phyloP scores from a whole-genome alignment of 2,329 filamentous ascomycete genomes.

The Leptographium radiaticola region DNA sequence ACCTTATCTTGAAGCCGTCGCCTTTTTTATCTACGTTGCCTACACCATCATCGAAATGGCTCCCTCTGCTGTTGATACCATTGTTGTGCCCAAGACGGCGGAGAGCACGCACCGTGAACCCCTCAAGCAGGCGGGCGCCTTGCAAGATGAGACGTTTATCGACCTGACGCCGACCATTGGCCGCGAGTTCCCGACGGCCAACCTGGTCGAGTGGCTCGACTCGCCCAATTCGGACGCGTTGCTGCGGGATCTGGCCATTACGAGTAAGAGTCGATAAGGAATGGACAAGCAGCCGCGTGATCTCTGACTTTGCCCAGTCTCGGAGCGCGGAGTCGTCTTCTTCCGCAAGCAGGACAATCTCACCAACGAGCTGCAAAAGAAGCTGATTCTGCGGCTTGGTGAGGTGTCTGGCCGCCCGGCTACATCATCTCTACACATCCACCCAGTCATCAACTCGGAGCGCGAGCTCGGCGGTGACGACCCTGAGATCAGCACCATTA shows the following conservation, averaged over 20 bases:
- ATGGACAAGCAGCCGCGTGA: conserved; percentile 18
- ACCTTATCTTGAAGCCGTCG: background rate
- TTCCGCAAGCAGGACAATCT: conserved; percentile 35
- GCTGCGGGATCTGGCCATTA: conserved; percentile 24
- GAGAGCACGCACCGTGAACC: conserved; percentile 18
- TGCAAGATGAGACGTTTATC: conserved; percentile 37
- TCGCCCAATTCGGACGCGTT: conserved; percentile 37
- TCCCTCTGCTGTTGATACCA: conserved; percentile 11
- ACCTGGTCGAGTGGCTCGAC: conserved; percentile 32
- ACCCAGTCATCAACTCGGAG: conserved; percentile 32
- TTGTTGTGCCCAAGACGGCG: conserved; percentile 6
- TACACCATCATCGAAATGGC: conserved; percentile 10
- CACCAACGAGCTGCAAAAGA: conserved; percentile 34
- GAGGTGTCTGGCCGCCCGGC: conserved; percentile 30
- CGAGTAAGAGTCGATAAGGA: conserved; percentile 30
- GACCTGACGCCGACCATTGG: conserved; percentile 31
- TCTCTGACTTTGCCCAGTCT: conserved; percentile 35
- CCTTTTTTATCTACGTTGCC: background rate
- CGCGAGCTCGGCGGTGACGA: conserved; percentile 33
- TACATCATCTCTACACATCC: conserved; percentile 29
- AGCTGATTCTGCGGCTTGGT: conserved; percentile 33
- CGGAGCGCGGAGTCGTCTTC: conserved; percentile 38
- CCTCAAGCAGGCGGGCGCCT: conserved; percentile 33
- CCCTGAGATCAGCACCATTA: conserved; percentile 36
- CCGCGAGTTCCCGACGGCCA: conserved; percentile 22